Conservation (phyloP, 768 basidiomycete species). For the Tricholoma terreum region DNA sequence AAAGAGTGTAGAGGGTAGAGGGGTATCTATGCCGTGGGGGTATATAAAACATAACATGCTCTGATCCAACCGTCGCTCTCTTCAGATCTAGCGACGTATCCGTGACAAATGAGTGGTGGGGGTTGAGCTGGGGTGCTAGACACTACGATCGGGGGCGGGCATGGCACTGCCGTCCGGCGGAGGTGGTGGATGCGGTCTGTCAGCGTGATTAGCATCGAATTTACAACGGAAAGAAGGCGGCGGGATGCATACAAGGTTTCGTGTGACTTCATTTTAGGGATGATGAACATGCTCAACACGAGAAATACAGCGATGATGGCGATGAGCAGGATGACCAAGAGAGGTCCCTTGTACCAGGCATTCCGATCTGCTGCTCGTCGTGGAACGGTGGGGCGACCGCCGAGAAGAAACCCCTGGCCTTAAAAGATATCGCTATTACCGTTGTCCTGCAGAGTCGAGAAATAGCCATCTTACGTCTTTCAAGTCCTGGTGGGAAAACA, state of each 20-base stretch:
- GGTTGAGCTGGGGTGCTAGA: neutral
- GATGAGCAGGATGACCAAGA: neutral
- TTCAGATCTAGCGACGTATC: too few relatives aligned
- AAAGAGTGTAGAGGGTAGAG: too few relatives aligned
- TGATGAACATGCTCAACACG: neutral
- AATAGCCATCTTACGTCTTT: neutral
- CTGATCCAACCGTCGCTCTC: neutral
- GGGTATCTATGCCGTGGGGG: neutral
- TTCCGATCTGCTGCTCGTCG: neutral
- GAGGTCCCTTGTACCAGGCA: neutral
- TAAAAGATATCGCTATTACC: neutral
- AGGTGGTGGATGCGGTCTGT: too few relatives aligned
- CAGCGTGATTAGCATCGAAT: too few relatives aligned
- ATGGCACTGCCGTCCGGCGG: too few relatives aligned
- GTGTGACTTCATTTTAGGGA: neutral
- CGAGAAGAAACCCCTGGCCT: neutral
- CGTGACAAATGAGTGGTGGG: neutral
- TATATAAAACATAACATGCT: neutral
- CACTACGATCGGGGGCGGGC: too few relatives aligned
- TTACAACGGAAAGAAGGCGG: too few relatives aligned
- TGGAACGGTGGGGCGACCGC: neutral
- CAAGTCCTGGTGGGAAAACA: neutral
- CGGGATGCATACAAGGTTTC: neutral
- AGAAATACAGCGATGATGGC: neutral
- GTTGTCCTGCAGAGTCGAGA: neutral